Evolutionary conservation across 345 rosid species (phyloP).

Genomic region (Cardiospermum halicacabum): DNA sequence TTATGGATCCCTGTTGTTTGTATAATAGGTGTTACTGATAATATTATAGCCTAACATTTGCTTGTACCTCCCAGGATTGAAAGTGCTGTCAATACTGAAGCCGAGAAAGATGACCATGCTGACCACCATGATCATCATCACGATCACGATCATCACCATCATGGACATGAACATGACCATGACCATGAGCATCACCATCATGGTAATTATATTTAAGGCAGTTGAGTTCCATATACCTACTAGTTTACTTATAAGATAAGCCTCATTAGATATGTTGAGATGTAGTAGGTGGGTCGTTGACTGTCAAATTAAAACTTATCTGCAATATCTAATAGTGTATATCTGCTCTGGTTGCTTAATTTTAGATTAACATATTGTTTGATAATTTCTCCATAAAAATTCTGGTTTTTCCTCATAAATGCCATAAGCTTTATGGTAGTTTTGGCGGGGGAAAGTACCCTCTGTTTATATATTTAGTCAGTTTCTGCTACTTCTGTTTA

Average conservation of each 20-base stretch:
- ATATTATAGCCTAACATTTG: slow-evolving; percentile 11
- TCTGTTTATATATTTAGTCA: not conserved
- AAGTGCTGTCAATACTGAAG: slow-evolving; percentile 59
- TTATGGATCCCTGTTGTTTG: slow-evolving; percentile 5
- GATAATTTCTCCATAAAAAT: not conserved
- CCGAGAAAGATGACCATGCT: slow-evolving; percentile 45
- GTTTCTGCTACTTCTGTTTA: not conserved
- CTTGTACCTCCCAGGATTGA: slow-evolving; percentile 57
- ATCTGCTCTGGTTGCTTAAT: not conserved
- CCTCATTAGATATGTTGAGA: not conserved
- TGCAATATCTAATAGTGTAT: not conserved
- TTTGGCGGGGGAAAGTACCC: not conserved
- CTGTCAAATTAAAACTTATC: not conserved
- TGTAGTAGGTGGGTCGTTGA: not conserved
- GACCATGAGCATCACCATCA: too few species aligned
- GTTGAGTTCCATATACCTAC: not conserved
- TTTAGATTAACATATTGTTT: not conserved
- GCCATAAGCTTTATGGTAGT: not conserved
- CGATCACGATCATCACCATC: slow-evolving; percentile 37
- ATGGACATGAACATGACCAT: slow-evolving; percentile 57
- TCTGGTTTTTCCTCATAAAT: too few species aligned
- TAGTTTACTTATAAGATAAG: not conserved
- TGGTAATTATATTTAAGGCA: slow-evolving; percentile 35
- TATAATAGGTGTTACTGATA: not conserved
- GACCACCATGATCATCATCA: slow-evolving; percentile 47